Conservation (phyloP, 2,329 filamentous ascomycete genomes). For the Beauveria asiatica region DNA sequence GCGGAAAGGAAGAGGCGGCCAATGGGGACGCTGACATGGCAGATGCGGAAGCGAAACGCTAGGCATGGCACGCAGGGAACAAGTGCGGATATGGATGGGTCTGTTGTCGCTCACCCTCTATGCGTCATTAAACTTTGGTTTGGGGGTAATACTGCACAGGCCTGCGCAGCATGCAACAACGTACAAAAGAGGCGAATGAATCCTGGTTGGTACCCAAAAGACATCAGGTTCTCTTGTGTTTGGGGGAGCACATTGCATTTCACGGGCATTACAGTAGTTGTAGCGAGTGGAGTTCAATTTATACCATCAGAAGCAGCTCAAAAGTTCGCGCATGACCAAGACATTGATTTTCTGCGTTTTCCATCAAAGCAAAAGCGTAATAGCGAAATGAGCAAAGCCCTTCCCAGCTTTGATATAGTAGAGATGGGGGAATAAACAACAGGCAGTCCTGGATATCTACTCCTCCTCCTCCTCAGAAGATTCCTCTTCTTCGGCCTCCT, state of each 20-base stretch:
- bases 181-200: background rate
- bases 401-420: background rate
- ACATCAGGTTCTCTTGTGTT: background rate
- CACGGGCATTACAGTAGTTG: background rate
- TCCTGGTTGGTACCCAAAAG: background rate
- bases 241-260: background rate
- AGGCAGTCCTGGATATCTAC: background rate
- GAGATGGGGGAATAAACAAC: background rate
- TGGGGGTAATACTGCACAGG: background rate
- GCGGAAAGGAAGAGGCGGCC: background rate
- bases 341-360: constrained; percentile 8
- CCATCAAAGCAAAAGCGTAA: background rate
- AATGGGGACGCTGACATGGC: constrained; percentile 10
- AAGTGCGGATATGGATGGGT: background rate
- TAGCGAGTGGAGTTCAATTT: background rate
- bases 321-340: background rate
- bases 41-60: constrained; percentile 12
- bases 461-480: constrained; percentile 47
- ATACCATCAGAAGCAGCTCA: background rate
- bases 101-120: background rate
- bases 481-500: constrained; percentile 72
- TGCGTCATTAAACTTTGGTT: background rate
- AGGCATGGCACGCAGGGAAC: no score
- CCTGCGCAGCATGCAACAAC: background rate
- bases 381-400: background rate